Base-by-base conservation (phyloP, 2,329 filamentous ascomycete genomes). In the Alternaria viburni region DNA sequence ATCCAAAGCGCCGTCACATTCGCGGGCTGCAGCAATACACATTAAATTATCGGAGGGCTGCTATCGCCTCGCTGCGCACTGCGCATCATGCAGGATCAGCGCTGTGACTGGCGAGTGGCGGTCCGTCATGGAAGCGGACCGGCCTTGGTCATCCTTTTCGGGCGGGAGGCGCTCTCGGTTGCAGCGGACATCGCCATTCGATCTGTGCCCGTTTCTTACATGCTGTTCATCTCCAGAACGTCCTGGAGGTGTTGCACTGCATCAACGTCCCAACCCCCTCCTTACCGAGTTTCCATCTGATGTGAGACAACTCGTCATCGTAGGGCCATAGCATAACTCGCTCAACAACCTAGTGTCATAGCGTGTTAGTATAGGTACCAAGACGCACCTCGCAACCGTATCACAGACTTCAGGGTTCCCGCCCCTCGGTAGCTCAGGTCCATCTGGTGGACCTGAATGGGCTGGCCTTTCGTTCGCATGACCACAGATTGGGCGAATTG, bases 401-500 rank as follows among this genome's bases (percentile, higher is more conserved):
- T 75, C 73, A 76, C 65, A 69, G 62, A 66, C 59, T 64, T 61
- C 66, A 71, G 58, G 62, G 60, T 62, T 61, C 61, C 51, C 50
- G 61, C 47, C 57, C 55, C 44, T 59, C 57, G 46, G 60, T 51
- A 59, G 57, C 57, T 44, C 54, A 47, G 61, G 11, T 69, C 60
- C 60, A 61, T 61, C 56, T 57, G 44, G 44, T 60, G 50, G 57
- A 46, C 60, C 58, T 61, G n/a, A 57, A 66, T 66, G 68, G 67
- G 67, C 66, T 64, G 65, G 41, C 41, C 61, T 63, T 72, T 64
- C 59, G 77, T 78, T 79, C 77, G 77, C 77, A 79, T 78, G 74
- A 78, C 67, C 70, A 57, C 30, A 8, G n/a, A 32, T 32, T 59
- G 62, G 67, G 67, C 77, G 72, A 79, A 79, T 78, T 65, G 57